phyloP scores from a whole-genome alignment of 2,329 filamentous ascomycete species.

The Cercospora berteroae region DNA sequence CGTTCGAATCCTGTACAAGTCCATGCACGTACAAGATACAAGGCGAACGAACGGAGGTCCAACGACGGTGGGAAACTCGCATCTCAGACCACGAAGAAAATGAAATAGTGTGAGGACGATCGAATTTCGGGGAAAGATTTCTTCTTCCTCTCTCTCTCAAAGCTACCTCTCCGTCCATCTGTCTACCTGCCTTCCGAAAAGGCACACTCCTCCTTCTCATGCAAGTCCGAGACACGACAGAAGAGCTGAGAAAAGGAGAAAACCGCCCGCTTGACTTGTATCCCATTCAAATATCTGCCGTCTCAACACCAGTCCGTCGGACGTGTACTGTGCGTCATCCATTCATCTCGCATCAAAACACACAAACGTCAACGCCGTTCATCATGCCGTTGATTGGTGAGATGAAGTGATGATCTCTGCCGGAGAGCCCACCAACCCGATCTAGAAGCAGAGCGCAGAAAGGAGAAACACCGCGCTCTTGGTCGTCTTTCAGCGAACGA shows the following conservation, averaged over 20 bases:
- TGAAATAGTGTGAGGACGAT: neutral
- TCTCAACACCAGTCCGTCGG: neutral
- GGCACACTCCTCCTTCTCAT: neutral
- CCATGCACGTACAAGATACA: too few species aligned
- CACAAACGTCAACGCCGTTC: neutral
- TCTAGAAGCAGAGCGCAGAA: neutral
- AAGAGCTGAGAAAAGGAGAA: neutral
- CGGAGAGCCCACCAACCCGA: neutral
- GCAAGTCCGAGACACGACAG: neutral
- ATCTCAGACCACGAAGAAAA: neutral
- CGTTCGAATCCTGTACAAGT: too few species aligned
- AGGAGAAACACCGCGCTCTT: neutral
- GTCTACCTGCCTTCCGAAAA: neutral
- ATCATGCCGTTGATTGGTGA: neutral
- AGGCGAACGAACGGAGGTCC: too few species aligned
- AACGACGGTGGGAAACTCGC: too few species aligned
- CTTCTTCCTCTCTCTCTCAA: neutral
- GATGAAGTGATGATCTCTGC: neutral
- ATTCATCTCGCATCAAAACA: neutral
- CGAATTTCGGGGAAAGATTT: neutral
- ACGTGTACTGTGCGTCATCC: neutral
- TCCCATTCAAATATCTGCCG: neutral
- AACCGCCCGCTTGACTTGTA: neutral
- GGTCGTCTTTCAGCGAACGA: neutral
- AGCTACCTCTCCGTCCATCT: neutral